Base-by-base conservation (phyloP, 306 rosid species). In the Lathyrus sativus region DNA sequence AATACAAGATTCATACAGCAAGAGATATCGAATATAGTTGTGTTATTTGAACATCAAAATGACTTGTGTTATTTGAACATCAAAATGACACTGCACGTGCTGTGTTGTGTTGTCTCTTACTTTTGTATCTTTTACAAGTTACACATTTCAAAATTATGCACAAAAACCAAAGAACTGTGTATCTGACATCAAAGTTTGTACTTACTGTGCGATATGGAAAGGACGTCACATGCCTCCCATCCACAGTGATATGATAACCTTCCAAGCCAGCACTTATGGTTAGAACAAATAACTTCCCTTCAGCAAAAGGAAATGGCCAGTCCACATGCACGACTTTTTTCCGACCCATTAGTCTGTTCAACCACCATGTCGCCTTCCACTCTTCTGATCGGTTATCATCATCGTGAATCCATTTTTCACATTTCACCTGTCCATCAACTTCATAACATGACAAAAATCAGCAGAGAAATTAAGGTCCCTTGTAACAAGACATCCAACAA, bases 351-450 rank as follows among this genome's bases (percentile, higher is more conserved):
- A 90, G 62, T 73, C 99, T 86, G 74, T 84, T 93, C 65, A 86
- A 77, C 99, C 99, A 93, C 99, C 99, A 93, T 9, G 84, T 54
- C 3, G 86, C 88, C 80, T 86, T 93, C 5, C 87, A 90, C 76
- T 93, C 99, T 82, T 88, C 99, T 0, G 89, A 84, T 69, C 4
- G 86, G 72, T 76, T 67, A 18, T 90, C 84, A 12, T 93, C 92
- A 44, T 87, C 95, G 2, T 90, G 96, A 67, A 88, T 90, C 99
- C 99, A 93, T 81, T 93, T 93, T 75, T 93, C 97, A 68, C 96
- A 93, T 83, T 93, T 90, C 68, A 84, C 88, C 63, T 84, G 99
- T 55, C 95, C 97, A 80, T 93, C 99, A 78, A 90, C 99, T 90
- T 78, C 85, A 72, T 11, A 59, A 68, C 64, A 75, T 26, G 37